A percentile compares a stretch with the other conserved stretches of the same genome.
Evolutionary conservation across 116 monocot species (phyloP).

Genomic region (Trichopus zeylanicus): DNA sequence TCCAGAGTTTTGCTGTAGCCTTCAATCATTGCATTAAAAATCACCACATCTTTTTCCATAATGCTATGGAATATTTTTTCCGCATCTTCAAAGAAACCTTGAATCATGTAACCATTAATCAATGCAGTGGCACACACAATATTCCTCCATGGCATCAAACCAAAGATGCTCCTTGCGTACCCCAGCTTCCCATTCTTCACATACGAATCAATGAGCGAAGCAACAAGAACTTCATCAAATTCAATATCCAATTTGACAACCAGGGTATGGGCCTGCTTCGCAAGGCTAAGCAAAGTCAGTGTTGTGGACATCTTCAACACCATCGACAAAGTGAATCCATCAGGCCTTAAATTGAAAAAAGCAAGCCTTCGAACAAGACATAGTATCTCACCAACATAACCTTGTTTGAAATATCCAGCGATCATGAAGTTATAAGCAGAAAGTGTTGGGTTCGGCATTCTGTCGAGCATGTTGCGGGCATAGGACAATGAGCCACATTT

Average conservation of each 20-base stretch:
- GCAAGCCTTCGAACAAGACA: constrained; percentile 33
- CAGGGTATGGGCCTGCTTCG: constrained; percentile 49
- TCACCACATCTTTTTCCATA: constrained; percentile 52
- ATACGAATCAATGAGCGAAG: constrained; percentile 74
- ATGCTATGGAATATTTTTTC: constrained; percentile 51
- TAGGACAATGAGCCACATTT: constrained; percentile 42
- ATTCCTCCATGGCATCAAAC: constrained; percentile 30
- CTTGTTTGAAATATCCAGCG: constrained; percentile 55
- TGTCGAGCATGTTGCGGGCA: constrained; percentile 66
- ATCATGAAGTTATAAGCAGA: constrained; percentile 72
- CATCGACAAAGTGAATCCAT: constrained; percentile 82
- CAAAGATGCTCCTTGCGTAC: constrained; percentile 48
- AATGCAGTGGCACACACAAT: constrained; percentile 63
- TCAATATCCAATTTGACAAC: constrained; percentile 31
- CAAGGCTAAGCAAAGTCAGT: constrained; percentile 12
- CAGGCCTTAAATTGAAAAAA: constrained; percentile 38
- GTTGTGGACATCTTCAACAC: constrained; percentile 47
- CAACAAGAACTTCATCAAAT: constrained; percentile 52
- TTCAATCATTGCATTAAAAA: constrained; percentile 92
- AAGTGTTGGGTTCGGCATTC: constrained; percentile 51
- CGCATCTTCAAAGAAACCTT: constrained; percentile 41
- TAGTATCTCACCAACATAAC: constrained; percentile 25
- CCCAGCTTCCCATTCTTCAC: constrained; percentile 55
- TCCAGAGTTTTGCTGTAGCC: constrained; percentile 57
- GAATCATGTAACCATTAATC: constrained; percentile 74